These are phyloP conservation scores for Powellomyces hirtus DNA, from an alignment of 192 early-diverging fungal species.

Conservation along the genomic window DNA sequence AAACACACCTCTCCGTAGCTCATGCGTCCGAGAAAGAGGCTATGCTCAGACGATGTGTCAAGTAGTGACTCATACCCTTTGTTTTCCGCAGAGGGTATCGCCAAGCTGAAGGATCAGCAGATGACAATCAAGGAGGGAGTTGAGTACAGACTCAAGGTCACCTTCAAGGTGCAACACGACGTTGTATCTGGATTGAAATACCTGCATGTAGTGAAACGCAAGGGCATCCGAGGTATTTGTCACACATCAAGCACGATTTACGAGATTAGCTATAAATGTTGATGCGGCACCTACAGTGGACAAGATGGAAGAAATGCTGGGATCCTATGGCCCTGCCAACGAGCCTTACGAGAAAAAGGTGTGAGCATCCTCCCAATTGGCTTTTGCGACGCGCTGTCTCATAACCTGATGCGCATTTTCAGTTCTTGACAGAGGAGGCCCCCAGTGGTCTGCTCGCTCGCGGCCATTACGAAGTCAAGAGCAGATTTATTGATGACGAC, in stretches of 20 bases:
- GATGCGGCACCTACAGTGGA: constrained; percentile 59
- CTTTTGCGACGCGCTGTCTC: neutral
- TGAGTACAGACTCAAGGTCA: constrained; percentile 89
- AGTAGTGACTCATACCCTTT: no score
- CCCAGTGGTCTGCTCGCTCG: constrained; percentile 89
- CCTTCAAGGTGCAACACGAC: constrained; percentile 92
- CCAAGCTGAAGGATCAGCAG: constrained; percentile 65
- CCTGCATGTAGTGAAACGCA: constrained; percentile 88
- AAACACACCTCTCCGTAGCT: no score
- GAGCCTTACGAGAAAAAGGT: constrained; percentile 81
- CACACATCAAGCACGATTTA: neutral
- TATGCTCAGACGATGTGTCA: no score
- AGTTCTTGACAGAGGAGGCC: constrained; percentile 83
- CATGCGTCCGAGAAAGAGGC: no score
- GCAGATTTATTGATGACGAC: constrained; percentile 96
- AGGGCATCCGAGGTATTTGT: constrained; percentile 61
- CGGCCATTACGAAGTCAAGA: constrained; percentile 87
- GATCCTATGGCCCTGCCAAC: constrained; percentile 83
- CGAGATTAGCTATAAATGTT: neutral
- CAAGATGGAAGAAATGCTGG: constrained; percentile 94
- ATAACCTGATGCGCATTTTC: neutral
- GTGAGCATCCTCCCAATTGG: neutral
- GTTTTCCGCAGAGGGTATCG: constrained; percentile 56
- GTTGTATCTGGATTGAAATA: constrained; percentile 95
- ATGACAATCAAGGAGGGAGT: constrained; percentile 96